phyloP scores from a whole-genome alignment of 108 stramenopile genomes.

The Aurantiochytrium sp. region DNA sequence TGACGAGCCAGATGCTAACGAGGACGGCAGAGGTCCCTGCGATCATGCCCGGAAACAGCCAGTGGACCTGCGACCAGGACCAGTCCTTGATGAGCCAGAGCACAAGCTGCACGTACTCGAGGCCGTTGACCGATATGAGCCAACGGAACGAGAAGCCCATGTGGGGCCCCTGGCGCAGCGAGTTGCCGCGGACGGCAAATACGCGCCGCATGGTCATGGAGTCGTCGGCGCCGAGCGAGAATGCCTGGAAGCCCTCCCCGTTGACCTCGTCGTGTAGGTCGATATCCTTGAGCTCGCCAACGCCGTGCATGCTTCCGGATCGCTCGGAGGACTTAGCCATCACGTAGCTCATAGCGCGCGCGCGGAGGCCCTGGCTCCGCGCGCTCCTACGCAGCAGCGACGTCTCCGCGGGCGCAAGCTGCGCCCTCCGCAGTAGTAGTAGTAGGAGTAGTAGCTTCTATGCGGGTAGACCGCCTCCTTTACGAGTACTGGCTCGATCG shows the following conservation, averaged over 20 bases:
- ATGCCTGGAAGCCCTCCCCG: not conserved
- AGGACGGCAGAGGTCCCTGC: not conserved
- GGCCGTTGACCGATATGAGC: not conserved
- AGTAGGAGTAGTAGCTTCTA: no score
- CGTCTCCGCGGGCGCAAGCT: no score
- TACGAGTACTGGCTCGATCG: no score
- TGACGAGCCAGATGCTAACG: not conserved
- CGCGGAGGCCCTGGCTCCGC: no score
- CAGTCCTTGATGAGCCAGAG: conserved; percentile 23
- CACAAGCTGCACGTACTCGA: conserved; percentile 1
- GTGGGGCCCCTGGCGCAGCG: conserved; percentile 7
- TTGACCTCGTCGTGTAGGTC: not conserved
- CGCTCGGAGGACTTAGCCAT: not conserved
- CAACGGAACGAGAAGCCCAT: not conserved
- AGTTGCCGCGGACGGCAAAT: not conserved
- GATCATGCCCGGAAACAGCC: conserved; percentile 10
- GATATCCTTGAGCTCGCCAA: not conserved
- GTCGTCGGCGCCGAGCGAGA: not conserved
- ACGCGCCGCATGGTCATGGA: not conserved
- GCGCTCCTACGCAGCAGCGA: no score
- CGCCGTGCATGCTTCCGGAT: not conserved
- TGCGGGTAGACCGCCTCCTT: no score
- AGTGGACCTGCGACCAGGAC: conserved; percentile 24
- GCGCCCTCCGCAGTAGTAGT: no score
- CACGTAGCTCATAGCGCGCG: not conserved